phyloP scores from a whole-genome alignment of 768 basidiomycete species.

The Leucocoprinus sp. region DNA sequence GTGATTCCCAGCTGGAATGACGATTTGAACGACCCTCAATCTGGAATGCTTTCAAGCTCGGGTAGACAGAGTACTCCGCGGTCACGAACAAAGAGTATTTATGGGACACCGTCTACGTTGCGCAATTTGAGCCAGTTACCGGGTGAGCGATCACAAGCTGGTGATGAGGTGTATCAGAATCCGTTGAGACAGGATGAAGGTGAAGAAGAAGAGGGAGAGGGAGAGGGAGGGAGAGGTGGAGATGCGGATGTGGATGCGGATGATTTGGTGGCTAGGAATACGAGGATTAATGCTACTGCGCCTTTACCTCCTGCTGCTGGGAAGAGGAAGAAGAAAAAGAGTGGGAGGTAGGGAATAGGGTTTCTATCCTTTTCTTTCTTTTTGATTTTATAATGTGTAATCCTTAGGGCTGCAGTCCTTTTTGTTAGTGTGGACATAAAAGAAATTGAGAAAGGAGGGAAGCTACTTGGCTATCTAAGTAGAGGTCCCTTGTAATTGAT shows the following conservation, averaged over 20 bases:
- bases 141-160: not conserved
- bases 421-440: too few relatives aligned
- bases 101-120: constrained; percentile 4
- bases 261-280: constrained; percentile 5
- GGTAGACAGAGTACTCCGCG: not conserved
- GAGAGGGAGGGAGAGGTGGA: not conserved
- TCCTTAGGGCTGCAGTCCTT: too few relatives aligned
- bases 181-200: constrained; percentile 6
- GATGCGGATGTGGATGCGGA: not conserved
- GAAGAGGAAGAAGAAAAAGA: constrained; percentile 7
- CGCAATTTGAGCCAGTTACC: not conserved
- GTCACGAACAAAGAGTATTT: constrained; percentile 3
- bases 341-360: not conserved
- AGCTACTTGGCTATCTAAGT: too few relatives aligned
- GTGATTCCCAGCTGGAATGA: constrained; percentile 1
- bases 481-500: too few relatives aligned
- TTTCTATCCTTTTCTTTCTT: too few relatives aligned
- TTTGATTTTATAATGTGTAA: too few relatives aligned
- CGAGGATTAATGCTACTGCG: constrained; percentile 10
- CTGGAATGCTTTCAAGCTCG: not conserved
- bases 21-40: not conserved
- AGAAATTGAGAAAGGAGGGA: too few relatives aligned
- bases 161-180: constrained; percentile 9
- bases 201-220: constrained; percentile 4
- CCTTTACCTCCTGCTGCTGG: not conserved